Base-by-base conservation (phyloP, 805 yeast species). In the Spathaspora sp. region DNA sequence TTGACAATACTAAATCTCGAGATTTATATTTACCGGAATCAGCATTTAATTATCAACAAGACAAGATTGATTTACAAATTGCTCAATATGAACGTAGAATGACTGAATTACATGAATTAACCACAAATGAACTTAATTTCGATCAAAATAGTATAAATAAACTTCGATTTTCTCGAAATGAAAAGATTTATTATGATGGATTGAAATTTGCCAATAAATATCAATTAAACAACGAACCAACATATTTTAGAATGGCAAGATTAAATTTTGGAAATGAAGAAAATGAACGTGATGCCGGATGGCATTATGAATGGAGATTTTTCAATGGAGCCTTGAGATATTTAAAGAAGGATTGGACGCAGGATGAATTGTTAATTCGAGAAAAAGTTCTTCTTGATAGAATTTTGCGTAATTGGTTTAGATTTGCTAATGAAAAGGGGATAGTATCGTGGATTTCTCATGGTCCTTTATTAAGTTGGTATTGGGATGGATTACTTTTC, bases 221-320 rank as follows among this genome's bases (percentile, higher is more conserved):
- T 45, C 46, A 48, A n/a, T 56, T 62, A 2, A 49, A 48, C 28
- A 52, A 56, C 26, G 68, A 75, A 28, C 63, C 68, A 8, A 72
- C 73, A 42, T 69, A 73, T 48, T 76, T 73, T 58, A 62, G 63
- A 44, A 59, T 63, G 61, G 69, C 70, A 1, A 55, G 65, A 8
- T 55, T 68, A 39, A 50, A 57, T 12, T 50, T 51, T 16, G 57
- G 56, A 11, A 56, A 56, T 16, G 56, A 57, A 10, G 70, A 66
- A 46, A 66, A 63, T 51, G 53, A 67, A 28, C 62, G 61, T 16
- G 79, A 76, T 55, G 71, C 73, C 52, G 82, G 82, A 28, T 75
- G 75, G 61, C 87, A 82, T 60, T 78, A 80, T 55, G 87, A 83
- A 60, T 76, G 74, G 70, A 64, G 85, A 47, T 83, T 83, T 53